Base-by-base conservation (phyloP, 768 basidiomycete genomes). In the Leccinum olivaceopallidum region DNA sequence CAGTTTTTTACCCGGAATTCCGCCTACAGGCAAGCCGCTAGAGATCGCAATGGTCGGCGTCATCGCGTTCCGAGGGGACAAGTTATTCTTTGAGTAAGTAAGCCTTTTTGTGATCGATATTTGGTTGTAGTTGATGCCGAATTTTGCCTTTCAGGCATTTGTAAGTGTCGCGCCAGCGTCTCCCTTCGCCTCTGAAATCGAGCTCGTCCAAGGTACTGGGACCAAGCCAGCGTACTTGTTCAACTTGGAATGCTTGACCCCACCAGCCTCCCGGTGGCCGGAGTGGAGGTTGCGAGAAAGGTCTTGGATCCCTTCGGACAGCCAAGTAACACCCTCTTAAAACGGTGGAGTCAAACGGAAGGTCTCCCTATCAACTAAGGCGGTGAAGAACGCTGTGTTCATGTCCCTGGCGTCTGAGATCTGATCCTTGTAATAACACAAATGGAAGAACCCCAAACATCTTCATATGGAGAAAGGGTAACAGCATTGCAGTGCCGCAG, bases 51-150 rank as follows among this genome's bases (percentile, higher is more conserved):
- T 81, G 54, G 79, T 80, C 13, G 79, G 78, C 20, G 69, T 82
- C 20, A 72, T 81, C 26, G 79, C 78, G 12, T 77, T 83, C 52
- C 71, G 80, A 51, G 81, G 81, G n/a, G 80, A 82, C 63, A 80
- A 80, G 57, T 65, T 82, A 36, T 78, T 77, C 47, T 80, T 81
- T 63, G 81, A 82, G 77, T 80, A 67, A 82, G 77, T 80, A 67
- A 22, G 54, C 14, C 13, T 52, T 53, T 10, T n/a, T 56, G 30
- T 20, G 20, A 47, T 22, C 12, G 39, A 44, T 7, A n/a, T 34
- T 34, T 34, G 28, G 30, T 55, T 8, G n/a, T 9, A 48, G 47
- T 42, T 39, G 22, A 58, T 24, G 20, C 49, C 63, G 32, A 53
- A 32, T 16, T 4, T 51, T 18, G 36, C 47, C 16, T 55, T 18